A percentile compares a stretch with the other conserved stretches of the same genome.
phyloP scores from a whole-genome alignment of 1,284 basidiomycete species.

The Cutaneotrichosporon dermatis region DNA sequence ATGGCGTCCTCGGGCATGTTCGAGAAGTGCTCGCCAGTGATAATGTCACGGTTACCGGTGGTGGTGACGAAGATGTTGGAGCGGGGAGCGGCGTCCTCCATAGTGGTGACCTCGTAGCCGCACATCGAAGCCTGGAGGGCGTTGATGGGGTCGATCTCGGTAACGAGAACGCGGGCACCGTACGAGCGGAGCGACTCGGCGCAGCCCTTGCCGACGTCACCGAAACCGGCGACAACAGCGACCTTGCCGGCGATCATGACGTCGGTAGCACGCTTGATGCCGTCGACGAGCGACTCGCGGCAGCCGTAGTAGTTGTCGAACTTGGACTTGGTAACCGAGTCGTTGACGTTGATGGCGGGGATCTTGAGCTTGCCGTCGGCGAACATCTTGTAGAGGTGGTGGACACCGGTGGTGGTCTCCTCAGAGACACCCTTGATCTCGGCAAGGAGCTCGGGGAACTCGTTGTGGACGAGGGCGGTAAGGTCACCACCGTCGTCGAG shows the following conservation, averaged over 20 bases:
- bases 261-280: constrained; percentile 99
- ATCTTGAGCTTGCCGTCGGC: constrained; percentile 93
- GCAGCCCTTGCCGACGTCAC: constrained; percentile 99
- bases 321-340: constrained; percentile 99
- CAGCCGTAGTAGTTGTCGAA: constrained; percentile 88
- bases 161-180: constrained; percentile 91
- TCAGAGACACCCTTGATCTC: constrained; percentile 92
- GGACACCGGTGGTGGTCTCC: constrained; percentile 99
- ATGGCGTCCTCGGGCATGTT: constrained; percentile 98
- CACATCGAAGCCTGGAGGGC: constrained; percentile 99
- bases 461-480: constrained; percentile 91
- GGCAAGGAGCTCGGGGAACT: constrained; percentile 81
- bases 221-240: constrained; percentile 96
- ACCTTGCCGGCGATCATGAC: constrained; percentile 99
- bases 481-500: constrained; percentile 99
- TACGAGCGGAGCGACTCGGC: constrained; percentile 96
- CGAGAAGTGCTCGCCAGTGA: constrained; percentile 85
- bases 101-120: constrained; percentile 96
- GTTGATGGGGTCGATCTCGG: constrained; percentile 99
- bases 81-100: constrained; percentile 91
- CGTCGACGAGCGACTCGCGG: constrained; percentile 98
- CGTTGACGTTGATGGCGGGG: constrained; percentile 99
- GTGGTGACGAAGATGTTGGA: constrained; percentile 96
- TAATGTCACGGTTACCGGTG: constrained; percentile 98
- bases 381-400: constrained; percentile 97